Evolutionary conservation across 2,329 filamentous ascomycete genomes (phyloP).

Genomic region (Drechslerella coelobrocha): DNA sequence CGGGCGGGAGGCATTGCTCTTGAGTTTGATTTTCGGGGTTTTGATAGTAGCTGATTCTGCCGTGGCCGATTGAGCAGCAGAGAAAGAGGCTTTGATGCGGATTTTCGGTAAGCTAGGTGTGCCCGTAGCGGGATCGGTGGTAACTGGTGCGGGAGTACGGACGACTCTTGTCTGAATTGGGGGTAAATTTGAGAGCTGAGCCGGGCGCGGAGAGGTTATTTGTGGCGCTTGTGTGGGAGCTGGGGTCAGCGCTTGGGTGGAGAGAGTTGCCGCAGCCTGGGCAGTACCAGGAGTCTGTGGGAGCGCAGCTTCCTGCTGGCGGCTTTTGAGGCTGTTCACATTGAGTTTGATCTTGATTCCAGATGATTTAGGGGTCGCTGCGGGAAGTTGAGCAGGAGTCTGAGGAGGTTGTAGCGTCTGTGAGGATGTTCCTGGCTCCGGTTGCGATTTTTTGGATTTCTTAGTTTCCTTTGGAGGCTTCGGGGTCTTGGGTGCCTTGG

Average conservation of each 20-base stretch:
- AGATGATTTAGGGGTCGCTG: constrained; percentile 26
- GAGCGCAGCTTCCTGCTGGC: constrained; percentile 6
- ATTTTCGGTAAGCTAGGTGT: constrained; percentile 34
- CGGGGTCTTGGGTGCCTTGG: constrained; percentile 3
- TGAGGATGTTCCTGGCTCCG: background rate
- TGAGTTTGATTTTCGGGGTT: constrained; percentile 65
- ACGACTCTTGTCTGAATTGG: constrained; percentile 36
- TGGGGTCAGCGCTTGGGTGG: constrained; percentile 22
- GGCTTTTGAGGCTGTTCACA: constrained; percentile 30
- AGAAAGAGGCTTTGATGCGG: constrained; percentile 24
- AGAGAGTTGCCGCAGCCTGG: constrained; percentile 14
- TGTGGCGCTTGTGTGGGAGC: constrained; percentile 22
- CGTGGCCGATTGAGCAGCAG: constrained; percentile 17
- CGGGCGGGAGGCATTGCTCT: constrained; percentile 65
- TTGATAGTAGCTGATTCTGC: constrained; percentile 53
- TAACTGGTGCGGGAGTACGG: background rate
- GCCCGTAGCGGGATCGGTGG: background rate
- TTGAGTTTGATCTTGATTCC: constrained; percentile 49
- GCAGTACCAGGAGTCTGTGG: constrained; percentile 29
- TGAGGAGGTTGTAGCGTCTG: background rate
- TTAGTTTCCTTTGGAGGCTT: constrained; percentile 21
- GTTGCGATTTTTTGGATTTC: constrained; percentile 32
- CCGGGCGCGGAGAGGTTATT: constrained; percentile 25
- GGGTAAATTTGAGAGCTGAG: constrained; percentile 29
- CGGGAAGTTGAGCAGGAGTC: constrained; percentile 8